Base-by-base conservation (phyloP, 1,139 yeast genomes). In the Candida anutae region DNA sequence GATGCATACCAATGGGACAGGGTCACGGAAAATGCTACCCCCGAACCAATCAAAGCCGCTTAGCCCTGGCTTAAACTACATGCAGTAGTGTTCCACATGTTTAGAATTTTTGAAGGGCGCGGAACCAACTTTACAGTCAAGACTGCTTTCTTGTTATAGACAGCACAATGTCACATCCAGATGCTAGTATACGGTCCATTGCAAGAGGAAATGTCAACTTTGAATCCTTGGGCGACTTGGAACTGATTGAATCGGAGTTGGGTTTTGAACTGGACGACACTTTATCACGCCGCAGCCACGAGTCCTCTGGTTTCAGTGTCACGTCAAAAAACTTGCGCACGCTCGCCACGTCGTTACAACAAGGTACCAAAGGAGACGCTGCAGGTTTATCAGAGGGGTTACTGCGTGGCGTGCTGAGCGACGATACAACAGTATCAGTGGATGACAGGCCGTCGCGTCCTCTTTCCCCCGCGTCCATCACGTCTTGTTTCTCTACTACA, bases 401-500 rank as follows among this genome's bases (percentile, higher is more conserved):
- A 8, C 9, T 10, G 8, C 8, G 8, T 10, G 19, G 19, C 19
- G 10, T 17, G 19, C 19, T 17, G 19, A 10, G 8, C 9, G 19
- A 10, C 8, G 10, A 17, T 10, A 17, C 19, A 17, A 10, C 8
- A 8, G 19, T 8, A 17, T 17, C 19, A 17, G 8, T 10, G 19
- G 10, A 13, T 13, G 13, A 22, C 16, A 37, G 55, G 4, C 29
- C 38, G 13, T 66, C 74, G 4, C 58, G 81, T 31, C 79, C 82
- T 0, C 45, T 73, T 17, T 76, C 83, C 1, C 60, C 83, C 29
- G 69, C 70, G 26, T 75, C 83, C 13, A 69, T 71, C 20, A 70
- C 78, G 3, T 75, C 83, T 2, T 77, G 81, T 28, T 50, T 77
- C 19, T 76, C 84, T 0, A 76, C 79, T 13, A 77, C 81, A 2